Conservation (phyloP, 1,284 basidiomycete species). For the Ceratorhiza oryzae-sativae region DNA sequence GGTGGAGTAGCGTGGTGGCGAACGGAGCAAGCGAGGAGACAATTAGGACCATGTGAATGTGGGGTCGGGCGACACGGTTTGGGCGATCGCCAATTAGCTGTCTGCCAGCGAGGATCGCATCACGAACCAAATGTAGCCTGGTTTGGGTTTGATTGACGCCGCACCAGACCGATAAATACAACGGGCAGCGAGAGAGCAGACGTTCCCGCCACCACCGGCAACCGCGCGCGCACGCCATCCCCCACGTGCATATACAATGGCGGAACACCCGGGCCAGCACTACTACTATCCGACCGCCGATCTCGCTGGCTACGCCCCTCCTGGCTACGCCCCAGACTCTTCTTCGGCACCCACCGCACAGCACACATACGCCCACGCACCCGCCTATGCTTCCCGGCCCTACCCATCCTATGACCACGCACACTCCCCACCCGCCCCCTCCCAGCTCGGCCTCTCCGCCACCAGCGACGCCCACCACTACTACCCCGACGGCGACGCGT, state of each 20-base stretch:
- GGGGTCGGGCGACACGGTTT: neutral
- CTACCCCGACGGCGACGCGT: neutral
- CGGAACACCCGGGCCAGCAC: neutral
- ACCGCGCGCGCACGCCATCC: neutral
- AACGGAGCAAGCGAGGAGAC: neutral
- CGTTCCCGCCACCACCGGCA: neutral
- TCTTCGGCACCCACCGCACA: constrained; percentile 23
- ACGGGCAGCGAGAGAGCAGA: neutral
- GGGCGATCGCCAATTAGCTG: constrained; percentile 6
- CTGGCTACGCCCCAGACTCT: neutral
- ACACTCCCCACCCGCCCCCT: constrained; percentile 4
- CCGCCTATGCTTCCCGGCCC: neutral
- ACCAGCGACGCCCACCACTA: neutral
- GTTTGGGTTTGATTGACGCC: constrained; percentile 38
- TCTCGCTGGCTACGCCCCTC: neutral
- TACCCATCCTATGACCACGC: neutral
- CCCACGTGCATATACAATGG: constrained; percentile 6
- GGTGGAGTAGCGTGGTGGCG: neutral
- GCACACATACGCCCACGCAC: constrained; percentile 1
- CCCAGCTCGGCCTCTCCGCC: neutral
- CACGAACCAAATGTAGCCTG: constrained; percentile 1
- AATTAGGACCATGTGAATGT: constrained; percentile 22
- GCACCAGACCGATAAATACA: neutral
- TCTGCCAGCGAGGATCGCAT: neutral
- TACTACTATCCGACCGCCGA: neutral